Evolutionary conservation across 257 asterid genomes (phyloP).

Genomic region (Solanum pennellii): DNA sequence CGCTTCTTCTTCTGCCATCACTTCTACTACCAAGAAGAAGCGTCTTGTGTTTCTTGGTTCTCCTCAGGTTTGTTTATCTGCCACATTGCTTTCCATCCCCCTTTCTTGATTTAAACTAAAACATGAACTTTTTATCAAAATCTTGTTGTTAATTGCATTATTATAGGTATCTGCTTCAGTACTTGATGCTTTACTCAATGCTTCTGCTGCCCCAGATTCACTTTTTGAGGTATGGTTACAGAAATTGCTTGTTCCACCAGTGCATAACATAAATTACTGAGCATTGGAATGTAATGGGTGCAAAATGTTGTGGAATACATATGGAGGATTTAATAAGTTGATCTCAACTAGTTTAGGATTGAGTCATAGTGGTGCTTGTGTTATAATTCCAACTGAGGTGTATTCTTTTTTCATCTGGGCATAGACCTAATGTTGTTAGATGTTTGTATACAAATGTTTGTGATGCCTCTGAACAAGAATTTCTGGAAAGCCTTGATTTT

Average conservation of each 20-base stretch:
- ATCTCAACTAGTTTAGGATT: neutral
- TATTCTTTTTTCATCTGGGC: neutral
- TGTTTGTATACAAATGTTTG: neutral
- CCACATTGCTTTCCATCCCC: neutral
- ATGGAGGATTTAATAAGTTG: neutral
- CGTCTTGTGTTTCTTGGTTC: constrained; percentile 75
- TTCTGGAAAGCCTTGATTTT: neutral
- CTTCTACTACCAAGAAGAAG: constrained; percentile 31
- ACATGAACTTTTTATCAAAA: neutral
- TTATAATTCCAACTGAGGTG: neutral
- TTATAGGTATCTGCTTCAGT: constrained; percentile 68
- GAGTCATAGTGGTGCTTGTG: neutral
- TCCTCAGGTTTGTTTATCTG: constrained; percentile 40
- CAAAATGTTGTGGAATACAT: neutral
- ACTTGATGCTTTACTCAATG: constrained; percentile 64
- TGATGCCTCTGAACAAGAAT: neutral
- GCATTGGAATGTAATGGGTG: neutral
- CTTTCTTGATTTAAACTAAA: neutral
- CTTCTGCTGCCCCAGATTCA: constrained; percentile 65
- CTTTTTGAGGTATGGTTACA: constrained; percentile 35
- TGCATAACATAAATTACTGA: neutral
- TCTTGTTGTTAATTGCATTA: neutral
- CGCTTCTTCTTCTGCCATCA: constrained; percentile 15
- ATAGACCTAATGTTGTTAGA: neutral
- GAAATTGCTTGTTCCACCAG: neutral